Conservation (phyloP, 2,329 filamentous ascomycete genomes). For the Graphiopsis chlorocephala region DNA sequence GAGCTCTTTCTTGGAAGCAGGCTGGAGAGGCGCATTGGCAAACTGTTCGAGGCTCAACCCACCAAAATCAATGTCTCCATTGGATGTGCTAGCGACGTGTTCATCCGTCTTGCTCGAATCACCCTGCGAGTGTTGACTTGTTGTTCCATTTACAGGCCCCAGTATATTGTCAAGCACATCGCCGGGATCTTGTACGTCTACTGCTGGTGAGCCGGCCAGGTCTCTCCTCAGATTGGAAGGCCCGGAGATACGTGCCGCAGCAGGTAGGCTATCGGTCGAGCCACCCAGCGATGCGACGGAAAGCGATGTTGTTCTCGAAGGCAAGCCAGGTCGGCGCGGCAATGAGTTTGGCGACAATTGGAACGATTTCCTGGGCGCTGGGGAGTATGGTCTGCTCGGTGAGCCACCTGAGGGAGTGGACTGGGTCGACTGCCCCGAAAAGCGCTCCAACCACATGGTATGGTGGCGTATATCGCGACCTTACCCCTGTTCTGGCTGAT, state of each 20-base stretch:
- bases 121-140: background rate
- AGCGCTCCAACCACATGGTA: constrained; percentile 85
- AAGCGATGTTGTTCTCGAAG: constrained; percentile 71
- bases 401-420: constrained; percentile 60
- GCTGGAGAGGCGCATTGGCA: constrained; percentile 39
- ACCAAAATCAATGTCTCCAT: constrained; percentile 72
- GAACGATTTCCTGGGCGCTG: constrained; percentile 65
- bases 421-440: constrained; percentile 71
- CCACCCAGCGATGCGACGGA: constrained; percentile 71
- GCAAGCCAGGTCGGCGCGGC: constrained; percentile 65
- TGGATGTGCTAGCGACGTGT: constrained; percentile 49
- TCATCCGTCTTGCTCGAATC: background rate
- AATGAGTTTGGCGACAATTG: constrained; percentile 67
- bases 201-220: constrained; percentile 47
- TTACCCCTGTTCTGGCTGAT: background rate
- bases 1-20: constrained; percentile 28
- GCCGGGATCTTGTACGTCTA: constrained; percentile 65
- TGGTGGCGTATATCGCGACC: background rate
- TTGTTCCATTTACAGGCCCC: constrained; percentile 35
- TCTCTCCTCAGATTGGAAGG: constrained; percentile 65
- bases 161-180: constrained; percentile 65
- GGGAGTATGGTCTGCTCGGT: constrained; percentile 68
- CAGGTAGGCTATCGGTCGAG: constrained; percentile 71
- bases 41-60: constrained; percentile 74
- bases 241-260: constrained; percentile 63